A percentile compares a stretch with the other conserved stretches of the same genome.
phyloP scores from a whole-genome alignment of 805 yeast species.

The Starmera dryadoides region DNA sequence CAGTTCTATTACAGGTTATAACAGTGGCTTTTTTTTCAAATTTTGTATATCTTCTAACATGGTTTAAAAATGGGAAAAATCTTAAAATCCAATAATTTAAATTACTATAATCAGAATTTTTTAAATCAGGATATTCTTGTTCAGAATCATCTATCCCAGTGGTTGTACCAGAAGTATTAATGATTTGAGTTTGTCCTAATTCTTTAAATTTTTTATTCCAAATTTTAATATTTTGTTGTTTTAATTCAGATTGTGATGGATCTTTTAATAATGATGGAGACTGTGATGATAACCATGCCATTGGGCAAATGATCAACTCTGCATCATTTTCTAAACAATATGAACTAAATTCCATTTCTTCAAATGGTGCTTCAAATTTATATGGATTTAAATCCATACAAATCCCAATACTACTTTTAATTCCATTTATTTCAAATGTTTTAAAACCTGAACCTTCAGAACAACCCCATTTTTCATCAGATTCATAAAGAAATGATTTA shows the following conservation, averaged over 20 bases:
- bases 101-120: conserved; percentile 38
- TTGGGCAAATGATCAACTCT: conserved; percentile 64
- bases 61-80: conserved; percentile 52
- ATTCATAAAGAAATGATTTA: conserved; percentile 67
- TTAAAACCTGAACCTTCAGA: conserved; percentile 55
- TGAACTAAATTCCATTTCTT: conserved; percentile 61
- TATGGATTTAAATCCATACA: conserved; percentile 95
- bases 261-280: conserved; percentile 32
- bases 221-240: conserved; percentile 10
- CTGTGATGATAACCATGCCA: conserved; percentile 71
- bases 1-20: conserved; percentile 64
- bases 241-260: conserved; percentile 1
- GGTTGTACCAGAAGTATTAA: neutral
- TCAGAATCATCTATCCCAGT: conserved; percentile 7
- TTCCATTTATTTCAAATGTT: conserved; percentile 29
- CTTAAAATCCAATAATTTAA: conserved; percentile 72
- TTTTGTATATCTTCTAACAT: conserved; percentile 11
- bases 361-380: conserved; percentile 74
- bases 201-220: conserved; percentile 9
- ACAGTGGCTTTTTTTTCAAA: conserved; percentile 26
- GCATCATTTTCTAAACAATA: conserved; percentile 40
- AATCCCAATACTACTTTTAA: conserved; percentile 63
- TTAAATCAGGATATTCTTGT: conserved; percentile 20
- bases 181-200: conserved; percentile 4
- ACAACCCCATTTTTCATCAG: conserved; percentile 81